Base-by-base conservation (phyloP, 768 basidiomycete species). In the Russula virescens region DNA sequence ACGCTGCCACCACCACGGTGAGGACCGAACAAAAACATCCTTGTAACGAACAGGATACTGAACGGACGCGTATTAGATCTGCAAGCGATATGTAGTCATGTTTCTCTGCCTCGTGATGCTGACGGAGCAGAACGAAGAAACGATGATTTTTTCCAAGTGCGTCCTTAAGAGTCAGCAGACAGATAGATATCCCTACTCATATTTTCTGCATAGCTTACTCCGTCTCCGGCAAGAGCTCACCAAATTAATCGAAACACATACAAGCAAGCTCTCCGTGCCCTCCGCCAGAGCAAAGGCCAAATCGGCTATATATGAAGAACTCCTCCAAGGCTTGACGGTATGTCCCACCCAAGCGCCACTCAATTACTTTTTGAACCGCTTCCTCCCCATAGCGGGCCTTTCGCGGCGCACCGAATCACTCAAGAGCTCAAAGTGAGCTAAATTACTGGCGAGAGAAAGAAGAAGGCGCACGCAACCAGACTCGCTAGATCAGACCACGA, bases 131-230 rank as follows among this genome's bases (percentile, higher is more conserved):
- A 87, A 85, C 46, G 93, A 97, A 67, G 95, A 97, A 72, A 91
- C 91, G 10, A 97, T 98, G 94, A 89, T 98, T 51, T 97, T 97
- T 70, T 85, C 89, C 25, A 94, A 94, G 96, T 96, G 70, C 67
- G 85, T 71, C 34, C 42, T 47, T 8, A 14, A 2, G 6, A n/a
- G 16, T 49, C 23, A 48, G 21, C 49, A 21, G 19, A 23, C 46
- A 25, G 46, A 35, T 13, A 35, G 34, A 5, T 14, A 10, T 10
- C 19, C 48, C 50, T 51, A 35, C 52, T 56, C 59, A 19, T 64
- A 18, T 58, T 26, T 10, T 45, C 58, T 55, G 6, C 54, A 13
- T 63, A 98, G 96, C 70, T 77, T 97, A 55, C 76, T 86, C 16
- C 88, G 94, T n/a, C 73, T 98, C 53, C 85, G 94, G 43, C 85